Evolutionary conservation across 2,329 filamentous ascomycete genomes (phyloP).

Genomic region (Venturia pyrina): DNA sequence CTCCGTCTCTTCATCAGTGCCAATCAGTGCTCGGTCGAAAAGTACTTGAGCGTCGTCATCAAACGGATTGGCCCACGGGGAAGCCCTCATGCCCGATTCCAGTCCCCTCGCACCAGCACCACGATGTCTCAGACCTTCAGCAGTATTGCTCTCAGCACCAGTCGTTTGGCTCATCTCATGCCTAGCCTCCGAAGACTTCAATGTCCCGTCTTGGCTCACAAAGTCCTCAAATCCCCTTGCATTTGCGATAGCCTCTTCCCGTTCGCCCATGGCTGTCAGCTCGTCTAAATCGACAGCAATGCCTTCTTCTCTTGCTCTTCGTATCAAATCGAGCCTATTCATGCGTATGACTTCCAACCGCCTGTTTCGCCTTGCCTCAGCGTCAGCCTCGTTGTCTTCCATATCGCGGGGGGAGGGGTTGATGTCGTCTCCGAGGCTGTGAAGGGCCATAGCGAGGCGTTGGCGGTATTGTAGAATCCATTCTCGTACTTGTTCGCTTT

Average conservation of each 20-base stretch:
- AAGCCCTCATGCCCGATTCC: slow-evolving; percentile 22
- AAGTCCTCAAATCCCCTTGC: not conserved
- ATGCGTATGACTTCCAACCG: slow-evolving; percentile 24
- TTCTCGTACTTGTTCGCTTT: slow-evolving; percentile 52
- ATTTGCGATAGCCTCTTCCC: slow-evolving; percentile 5
- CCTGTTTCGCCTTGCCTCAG: slow-evolving; percentile 17
- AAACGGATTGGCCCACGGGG: slow-evolving; percentile 35
- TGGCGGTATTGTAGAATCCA: slow-evolving; percentile 53
- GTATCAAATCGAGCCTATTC: slow-evolving; percentile 27
- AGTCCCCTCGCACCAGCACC: slow-evolving; percentile 28
- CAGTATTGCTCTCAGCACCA: not conserved
- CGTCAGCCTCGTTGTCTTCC: slow-evolving; percentile 18
- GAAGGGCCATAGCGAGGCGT: slow-evolving; percentile 49
- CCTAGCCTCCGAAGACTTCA: slow-evolving; percentile 12
- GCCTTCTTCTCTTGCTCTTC: slow-evolving; percentile 27
- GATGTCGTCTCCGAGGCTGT: slow-evolving; percentile 52
- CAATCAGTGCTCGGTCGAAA: slow-evolving; percentile 30
- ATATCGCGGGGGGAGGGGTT: slow-evolving; percentile 26
- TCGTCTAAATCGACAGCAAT: slow-evolving; percentile 32
- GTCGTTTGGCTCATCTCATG: slow-evolving; percentile 1
- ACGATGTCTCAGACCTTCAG: slow-evolving; percentile 15
- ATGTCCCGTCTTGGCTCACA: not conserved
- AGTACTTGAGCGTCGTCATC: slow-evolving; percentile 33
- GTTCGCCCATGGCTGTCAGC: slow-evolving; percentile 24
- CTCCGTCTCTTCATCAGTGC: slow-evolving; percentile 1